A percentile compares a stretch with the other conserved stretches of the same genome.
Evolutionary conservation across 108 stramenopile genomes (phyloP).

Genomic region (Thalassiosira profunda): DNA sequence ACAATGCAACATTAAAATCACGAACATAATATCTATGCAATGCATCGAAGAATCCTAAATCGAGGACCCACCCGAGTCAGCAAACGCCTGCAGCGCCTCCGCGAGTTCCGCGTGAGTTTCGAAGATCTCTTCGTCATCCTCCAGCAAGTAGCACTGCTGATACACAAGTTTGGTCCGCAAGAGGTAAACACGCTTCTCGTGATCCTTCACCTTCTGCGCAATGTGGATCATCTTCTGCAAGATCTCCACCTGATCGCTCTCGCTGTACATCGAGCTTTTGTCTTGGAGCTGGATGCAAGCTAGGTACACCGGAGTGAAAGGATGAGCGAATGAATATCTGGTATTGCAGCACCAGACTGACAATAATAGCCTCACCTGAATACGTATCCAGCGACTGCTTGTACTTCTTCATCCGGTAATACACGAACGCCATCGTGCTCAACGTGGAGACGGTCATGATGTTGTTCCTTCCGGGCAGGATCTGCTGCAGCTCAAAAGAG

Average conservation of each 20-base stretch:
- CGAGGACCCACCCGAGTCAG: slow-evolving; percentile 24
- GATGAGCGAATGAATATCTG: neutral
- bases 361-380: slow-evolving; percentile 9
- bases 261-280: slow-evolving; percentile 21
- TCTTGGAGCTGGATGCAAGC: slow-evolving; percentile 46
- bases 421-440: slow-evolving; percentile 52
- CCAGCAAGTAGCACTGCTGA: slow-evolving; percentile 35
- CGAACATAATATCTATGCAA: neutral
- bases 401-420: slow-evolving; percentile 40
- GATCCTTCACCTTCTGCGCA: slow-evolving; percentile 43
- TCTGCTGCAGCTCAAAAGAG: slow-evolving; percentile 50
- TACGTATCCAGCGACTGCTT: slow-evolving; percentile 40
- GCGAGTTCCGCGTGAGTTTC: slow-evolving; percentile 41
- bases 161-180: slow-evolving; percentile 33
- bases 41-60: neutral
- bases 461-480: slow-evolving; percentile 23
- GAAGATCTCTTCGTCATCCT: slow-evolving; percentile 49
- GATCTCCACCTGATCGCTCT: slow-evolving; percentile 40
- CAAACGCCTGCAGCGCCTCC: slow-evolving; percentile 34
- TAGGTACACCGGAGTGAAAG: neutral
- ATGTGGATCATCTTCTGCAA: slow-evolving; percentile 40
- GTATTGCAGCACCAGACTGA: neutral
- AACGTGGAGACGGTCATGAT: slow-evolving; percentile 37
- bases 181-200: slow-evolving; percentile 35
- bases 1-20: neutral